phyloP scores from a whole-genome alignment of 1,139 yeast genomes.

The Sugiyamaella pinicola region DNA sequence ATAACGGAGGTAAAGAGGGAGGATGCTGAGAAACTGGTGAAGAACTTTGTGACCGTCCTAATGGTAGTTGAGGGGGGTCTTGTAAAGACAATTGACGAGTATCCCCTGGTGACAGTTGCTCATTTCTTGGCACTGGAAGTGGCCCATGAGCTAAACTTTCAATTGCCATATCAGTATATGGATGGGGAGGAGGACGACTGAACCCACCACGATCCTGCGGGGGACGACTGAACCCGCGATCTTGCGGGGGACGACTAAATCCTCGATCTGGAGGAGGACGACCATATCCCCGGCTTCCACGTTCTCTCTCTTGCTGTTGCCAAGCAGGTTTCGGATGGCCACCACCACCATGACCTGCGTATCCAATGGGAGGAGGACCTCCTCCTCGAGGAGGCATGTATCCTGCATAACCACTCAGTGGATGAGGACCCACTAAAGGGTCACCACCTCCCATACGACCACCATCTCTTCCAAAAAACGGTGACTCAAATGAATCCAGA shows the following conservation, averaged over 20 bases:
- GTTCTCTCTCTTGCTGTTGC: constrained; percentile 11
- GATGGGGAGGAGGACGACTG: too few relatives aligned
- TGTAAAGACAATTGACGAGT: not conserved
- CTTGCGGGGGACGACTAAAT: constrained; percentile 11
- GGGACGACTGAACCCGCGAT: constrained; percentile 9
- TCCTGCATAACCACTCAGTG: constrained; percentile 3
- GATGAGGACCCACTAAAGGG: constrained; percentile 1
- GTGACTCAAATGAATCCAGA: constrained; percentile 30
- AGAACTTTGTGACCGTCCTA: not conserved
- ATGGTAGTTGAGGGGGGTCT: not conserved
- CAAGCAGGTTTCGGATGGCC: constrained; percentile 4
- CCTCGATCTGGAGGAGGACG: constrained; percentile 7
- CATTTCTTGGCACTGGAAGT: not conserved
- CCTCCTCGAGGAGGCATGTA: constrained; percentile 8
- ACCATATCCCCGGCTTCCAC: constrained; percentile 2
- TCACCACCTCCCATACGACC: constrained; percentile 4
- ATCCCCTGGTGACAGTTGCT: not conserved
- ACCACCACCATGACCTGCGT: not conserved
- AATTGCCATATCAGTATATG: constrained; percentile 9
- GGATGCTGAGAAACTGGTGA: not conserved
- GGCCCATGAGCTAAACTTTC: too few relatives aligned
- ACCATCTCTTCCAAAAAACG: constrained; percentile 29
- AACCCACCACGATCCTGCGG: not conserved
- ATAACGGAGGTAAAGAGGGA: not conserved
- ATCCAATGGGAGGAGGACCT: not conserved